A percentile compares a stretch with the other conserved stretches of the same genome.
phyloP scores from a whole-genome alignment of 2,329 filamentous ascomycete genomes.

The Fusarium xylarioides region DNA sequence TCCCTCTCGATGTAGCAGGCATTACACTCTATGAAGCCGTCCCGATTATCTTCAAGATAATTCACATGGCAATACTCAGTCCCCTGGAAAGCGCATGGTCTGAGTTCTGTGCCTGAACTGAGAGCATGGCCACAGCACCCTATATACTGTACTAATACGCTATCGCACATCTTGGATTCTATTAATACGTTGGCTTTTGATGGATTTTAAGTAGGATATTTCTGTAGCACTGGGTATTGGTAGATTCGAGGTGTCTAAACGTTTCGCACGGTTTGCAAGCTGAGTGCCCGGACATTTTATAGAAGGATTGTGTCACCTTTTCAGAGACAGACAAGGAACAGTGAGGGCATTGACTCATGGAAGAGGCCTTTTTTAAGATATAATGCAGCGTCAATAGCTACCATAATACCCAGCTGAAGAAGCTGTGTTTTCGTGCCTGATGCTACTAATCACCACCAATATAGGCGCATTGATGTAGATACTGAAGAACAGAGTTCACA shows the following conservation, averaged over 20 bases:
- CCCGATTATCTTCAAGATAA: neutral
- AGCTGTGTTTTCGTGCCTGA: neutral
- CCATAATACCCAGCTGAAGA: no score
- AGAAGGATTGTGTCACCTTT: neutral
- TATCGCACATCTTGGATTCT: neutral
- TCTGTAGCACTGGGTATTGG: no score
- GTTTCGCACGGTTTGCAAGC: neutral
- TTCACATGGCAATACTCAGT: neutral
- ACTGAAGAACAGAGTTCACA: neutral
- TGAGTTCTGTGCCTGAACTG: neutral
- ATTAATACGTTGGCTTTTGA: neutral
- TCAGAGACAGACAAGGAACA: no score
- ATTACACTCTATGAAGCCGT: neutral
- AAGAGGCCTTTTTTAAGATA: no score
- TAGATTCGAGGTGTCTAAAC: no score
- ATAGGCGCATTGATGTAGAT: no score
- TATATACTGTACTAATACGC: neutral
- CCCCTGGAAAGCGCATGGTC: neutral
- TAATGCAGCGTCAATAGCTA: no score
- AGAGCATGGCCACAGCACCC: neutral
- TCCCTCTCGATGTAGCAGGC: neutral
- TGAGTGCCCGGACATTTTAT: accelerated
- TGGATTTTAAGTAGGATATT: accelerated
- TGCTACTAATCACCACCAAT: no score
- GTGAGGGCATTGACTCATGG: neutral